Percentiles rank a stretch among this genome's conserved stretches.
Conservation (phyloP, 73 alveolate species). For the Tetrahymena malaccensis region DNA sequence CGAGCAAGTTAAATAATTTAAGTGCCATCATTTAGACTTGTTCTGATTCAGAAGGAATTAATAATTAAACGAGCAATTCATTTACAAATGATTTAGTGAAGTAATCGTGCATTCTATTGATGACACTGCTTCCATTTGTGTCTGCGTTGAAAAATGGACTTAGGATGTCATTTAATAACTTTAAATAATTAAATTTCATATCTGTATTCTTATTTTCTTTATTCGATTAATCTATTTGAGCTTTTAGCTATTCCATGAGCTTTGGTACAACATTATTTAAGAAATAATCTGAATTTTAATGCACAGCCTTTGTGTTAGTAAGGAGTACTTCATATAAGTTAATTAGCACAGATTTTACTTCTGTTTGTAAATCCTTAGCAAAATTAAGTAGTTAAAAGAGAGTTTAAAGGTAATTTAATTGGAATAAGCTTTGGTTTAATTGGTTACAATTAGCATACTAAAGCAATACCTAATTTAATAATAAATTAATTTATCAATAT, state of each 20-base stretch:
- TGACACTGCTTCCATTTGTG: neutral
- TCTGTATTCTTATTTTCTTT: slow-evolving; percentile 20
- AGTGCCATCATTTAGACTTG: neutral
- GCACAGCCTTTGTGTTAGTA: slow-evolving; percentile 1
- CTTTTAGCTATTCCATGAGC: neutral
- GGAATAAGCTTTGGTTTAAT: neutral
- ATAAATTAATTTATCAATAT: neutral
- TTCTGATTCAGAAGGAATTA: neutral
- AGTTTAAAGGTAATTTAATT: neutral
- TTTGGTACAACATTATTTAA: slow-evolving; percentile 33
- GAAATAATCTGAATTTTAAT: slow-evolving; percentile 13
- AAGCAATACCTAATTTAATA: neutral
- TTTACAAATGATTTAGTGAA: neutral
- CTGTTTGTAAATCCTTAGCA: slow-evolving; percentile 1
- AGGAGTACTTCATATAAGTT: neutral
- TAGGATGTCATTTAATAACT: slow-evolving; percentile 68
- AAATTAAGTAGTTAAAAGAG: neutral
- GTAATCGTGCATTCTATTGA: neutral
- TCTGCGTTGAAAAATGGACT: slow-evolving; percentile 64
- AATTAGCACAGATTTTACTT: neutral
- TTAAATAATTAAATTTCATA: slow-evolving; percentile 60
- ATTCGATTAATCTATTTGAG: neutral
- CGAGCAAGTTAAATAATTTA: neutral
- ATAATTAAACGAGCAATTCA: neutral
- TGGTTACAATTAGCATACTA: neutral